Conservation (phyloP, 176 grass and related monocot species). For the Paspalum vaginatum region DNA sequence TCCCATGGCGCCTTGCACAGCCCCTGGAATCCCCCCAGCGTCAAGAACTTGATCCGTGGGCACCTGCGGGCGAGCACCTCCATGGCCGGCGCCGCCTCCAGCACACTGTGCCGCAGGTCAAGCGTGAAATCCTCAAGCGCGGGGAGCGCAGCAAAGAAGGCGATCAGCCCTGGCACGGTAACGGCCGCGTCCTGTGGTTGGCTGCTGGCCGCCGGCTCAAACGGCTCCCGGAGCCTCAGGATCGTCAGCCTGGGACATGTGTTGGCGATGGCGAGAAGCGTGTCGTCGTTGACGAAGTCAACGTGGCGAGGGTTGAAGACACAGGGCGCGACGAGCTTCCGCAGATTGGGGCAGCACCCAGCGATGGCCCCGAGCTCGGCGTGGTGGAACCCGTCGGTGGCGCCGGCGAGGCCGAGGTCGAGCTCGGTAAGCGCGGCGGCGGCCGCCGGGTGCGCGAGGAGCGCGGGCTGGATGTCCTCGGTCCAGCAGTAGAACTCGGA, state of each 20-base stretch:
- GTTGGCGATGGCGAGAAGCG: constrained; percentile 56
- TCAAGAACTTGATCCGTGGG: constrained; percentile 61
- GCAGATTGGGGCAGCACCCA: constrained; percentile 61
- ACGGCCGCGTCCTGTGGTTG: constrained; percentile 59
- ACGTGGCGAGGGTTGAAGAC: constrained; percentile 76
- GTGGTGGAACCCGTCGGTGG: constrained; percentile 78
- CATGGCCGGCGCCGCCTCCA: constrained; percentile 59
- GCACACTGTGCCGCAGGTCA: constrained; percentile 78
- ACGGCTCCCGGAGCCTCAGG: constrained; percentile 76
- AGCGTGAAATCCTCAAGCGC: constrained; percentile 69
- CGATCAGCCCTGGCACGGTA: constrained; percentile 58
- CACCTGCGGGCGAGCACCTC: constrained; percentile 65
- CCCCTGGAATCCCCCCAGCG: constrained; percentile 79
- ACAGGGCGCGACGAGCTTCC: constrained; percentile 66
- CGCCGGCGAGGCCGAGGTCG: constrained; percentile 79
- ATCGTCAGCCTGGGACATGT: constrained; percentile 61
- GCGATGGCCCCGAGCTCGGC: constrained; percentile 67
- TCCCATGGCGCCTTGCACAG: constrained; percentile 72
- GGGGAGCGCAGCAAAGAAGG: constrained; percentile 69
- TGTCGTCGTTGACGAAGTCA: constrained; percentile 70
- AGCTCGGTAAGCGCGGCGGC: constrained; percentile 59
- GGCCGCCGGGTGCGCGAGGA: constrained; percentile 46
- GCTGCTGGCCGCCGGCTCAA: constrained; percentile 34
- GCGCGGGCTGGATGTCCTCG: constrained; percentile 72
- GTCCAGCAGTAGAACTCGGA: constrained; percentile 99